These are phyloP conservation scores for Fusarium odoratissimum DNA, from an alignment of 2,329 filamentous ascomycete species.

Conservation along the genomic window DNA sequence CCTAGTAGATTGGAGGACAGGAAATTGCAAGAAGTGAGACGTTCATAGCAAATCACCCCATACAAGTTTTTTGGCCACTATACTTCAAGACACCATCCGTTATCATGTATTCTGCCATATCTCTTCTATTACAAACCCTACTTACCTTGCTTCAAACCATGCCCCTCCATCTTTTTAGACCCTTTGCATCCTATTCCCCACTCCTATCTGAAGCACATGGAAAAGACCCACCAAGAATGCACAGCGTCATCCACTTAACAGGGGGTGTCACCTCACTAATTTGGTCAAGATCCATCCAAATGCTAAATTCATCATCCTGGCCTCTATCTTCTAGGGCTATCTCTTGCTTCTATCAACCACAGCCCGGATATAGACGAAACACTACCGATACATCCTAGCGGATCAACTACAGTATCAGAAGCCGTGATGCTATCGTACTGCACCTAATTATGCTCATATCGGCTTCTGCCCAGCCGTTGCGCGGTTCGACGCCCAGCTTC, in stretches of 20 bases:
- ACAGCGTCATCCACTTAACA: conserved; percentile 36
- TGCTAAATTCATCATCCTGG: conserved; percentile 36
- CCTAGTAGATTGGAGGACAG: neutral
- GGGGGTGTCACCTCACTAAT: conserved; percentile 27
- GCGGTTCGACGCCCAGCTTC: conserved; percentile 59
- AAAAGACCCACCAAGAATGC: conserved; percentile 25
- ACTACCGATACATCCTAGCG: conserved; percentile 19
- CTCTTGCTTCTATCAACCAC: conserved; percentile 13
- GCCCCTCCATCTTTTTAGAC: conserved; percentile 22
- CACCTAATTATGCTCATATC: conserved; percentile 47
- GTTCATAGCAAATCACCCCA: neutral
- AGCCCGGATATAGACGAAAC: conserved; percentile 1
- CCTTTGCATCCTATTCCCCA: conserved; percentile 20
- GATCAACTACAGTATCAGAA: conserved; percentile 4
- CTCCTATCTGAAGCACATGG: conserved; percentile 2
- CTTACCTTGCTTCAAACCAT: neutral
- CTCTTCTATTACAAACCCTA: neutral
- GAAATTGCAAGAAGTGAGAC: no score
- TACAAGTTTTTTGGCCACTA: neutral
- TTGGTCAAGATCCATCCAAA: conserved; percentile 24
- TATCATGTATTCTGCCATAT: neutral
- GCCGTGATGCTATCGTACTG: conserved; percentile 43
- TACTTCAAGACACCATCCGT: neutral
- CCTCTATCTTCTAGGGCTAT: neutral
- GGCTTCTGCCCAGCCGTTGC: conserved; percentile 53